Base-by-base conservation (phyloP, 2,329 filamentous ascomycete species). In the Colletotrichum magnum region DNA sequence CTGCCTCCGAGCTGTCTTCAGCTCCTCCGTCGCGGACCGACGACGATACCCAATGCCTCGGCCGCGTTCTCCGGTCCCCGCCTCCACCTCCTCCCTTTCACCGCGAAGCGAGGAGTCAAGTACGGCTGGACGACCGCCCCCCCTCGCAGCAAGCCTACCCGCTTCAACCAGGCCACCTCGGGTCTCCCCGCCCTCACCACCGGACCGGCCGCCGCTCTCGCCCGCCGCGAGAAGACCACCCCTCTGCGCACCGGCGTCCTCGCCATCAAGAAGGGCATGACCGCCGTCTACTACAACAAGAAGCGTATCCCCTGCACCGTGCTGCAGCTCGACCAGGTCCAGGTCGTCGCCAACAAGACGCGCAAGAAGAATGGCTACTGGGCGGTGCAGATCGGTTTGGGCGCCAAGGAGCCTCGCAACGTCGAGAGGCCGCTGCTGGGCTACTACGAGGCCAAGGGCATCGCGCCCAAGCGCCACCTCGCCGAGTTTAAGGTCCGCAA, bases 241-340 rank as follows among this genome's bases (percentile, higher is more conserved):
- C 89, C 89, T 1, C 76, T 90, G 50, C 92, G 96, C 32, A 91
- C 94, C 2, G 96, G 96, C 36, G 91, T 94, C 9, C 87, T 99
- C 54, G 94, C 93, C 13, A 87, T 91, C 78, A 99, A 99, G 84
- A 95, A 95, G 84, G 96, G 96, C 80, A 98, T 99, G 93, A 97
- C 94, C 51, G 95, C 93, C 69, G 83, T 98, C 73, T 98, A 93
- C 86, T 91, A 94, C 77, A 89, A 90, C 75, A 93, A 93, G 74
- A 88, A 88, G 72, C 91, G 95, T 72, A 92, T 91, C 68, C 88
- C 95, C 21, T 97, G 94, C 85, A 99, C 96, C 15, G 92, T 99
- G 61, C 88, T 99, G 66, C 95, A 98, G 84, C 87, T 99, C 75
- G 96, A 99, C 81, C 88, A 94, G 75, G 94, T 97, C 70, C 93